These are phyloP conservation scores for Scheffersomyces segobiensis DNA, from an alignment of 1,139 yeast genomes.

Conservation along the genomic window DNA sequence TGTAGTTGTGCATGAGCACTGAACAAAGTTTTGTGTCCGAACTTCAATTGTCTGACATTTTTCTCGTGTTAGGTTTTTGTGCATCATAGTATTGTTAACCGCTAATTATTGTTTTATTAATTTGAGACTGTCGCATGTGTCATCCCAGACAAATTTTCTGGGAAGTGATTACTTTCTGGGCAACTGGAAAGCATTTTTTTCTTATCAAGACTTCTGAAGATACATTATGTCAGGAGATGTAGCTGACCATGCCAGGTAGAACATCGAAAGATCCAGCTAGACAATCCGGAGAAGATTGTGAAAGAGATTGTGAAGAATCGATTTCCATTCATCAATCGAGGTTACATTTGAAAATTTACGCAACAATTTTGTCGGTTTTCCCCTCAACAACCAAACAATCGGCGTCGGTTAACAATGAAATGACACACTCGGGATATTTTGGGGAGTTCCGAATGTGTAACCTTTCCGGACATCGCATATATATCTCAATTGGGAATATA, in stretches of 20 bases:
- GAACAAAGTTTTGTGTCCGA: neutral
- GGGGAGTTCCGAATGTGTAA: neutral
- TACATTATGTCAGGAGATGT: neutral
- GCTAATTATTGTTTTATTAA: no score
- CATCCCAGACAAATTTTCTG: neutral
- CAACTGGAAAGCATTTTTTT: neutral
- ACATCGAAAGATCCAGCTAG: neutral
- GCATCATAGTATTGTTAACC: neutral
- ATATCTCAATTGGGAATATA: neutral
- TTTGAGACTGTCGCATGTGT: neutral
- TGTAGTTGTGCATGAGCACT: neutral
- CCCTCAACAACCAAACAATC: neutral
- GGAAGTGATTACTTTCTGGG: neutral
- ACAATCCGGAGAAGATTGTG: neutral
- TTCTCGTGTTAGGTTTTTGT: neutral
- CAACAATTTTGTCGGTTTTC: neutral
- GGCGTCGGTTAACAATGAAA: neutral
- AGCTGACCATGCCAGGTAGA: neutral
- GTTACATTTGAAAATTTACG: neutral
- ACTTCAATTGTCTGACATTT: neutral
- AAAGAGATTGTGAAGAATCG: neutral
- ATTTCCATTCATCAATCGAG: neutral
- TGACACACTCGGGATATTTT: neutral
- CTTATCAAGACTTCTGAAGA: neutral
- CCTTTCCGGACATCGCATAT: neutral